These are phyloP conservation scores for Cornus kousa DNA, from an alignment of 148 eudicot species.

Conservation along the genomic window DNA sequence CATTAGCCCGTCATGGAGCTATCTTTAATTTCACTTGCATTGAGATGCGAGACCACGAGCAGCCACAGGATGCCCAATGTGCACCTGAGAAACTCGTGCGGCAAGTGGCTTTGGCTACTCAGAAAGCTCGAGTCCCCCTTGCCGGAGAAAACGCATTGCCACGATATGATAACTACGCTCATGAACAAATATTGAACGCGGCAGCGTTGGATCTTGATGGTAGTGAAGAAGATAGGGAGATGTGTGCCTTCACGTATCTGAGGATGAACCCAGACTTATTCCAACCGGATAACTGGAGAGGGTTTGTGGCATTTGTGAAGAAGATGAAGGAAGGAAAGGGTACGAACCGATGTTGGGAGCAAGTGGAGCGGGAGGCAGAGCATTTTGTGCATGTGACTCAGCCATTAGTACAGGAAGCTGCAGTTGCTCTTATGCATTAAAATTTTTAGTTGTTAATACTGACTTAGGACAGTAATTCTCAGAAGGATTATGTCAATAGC, in stretches of 20 bases:
- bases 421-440: conserved; percentile 72
- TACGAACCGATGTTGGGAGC: conserved; percentile 52
- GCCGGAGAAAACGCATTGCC: conserved; percentile 96
- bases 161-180: conserved; percentile 75
- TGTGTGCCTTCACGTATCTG: conserved; percentile 95
- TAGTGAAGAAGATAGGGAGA: conserved; percentile 41
- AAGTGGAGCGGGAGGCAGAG: conserved; percentile 85
- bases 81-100: conserved; percentile 85
- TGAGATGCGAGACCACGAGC: conserved; percentile 96
- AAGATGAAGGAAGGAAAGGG: conserved; percentile 90
- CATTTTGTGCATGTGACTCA: conserved; percentile 73
- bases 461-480: neutral
- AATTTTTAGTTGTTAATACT: conserved; percentile 5
- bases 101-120: conserved; percentile 78
- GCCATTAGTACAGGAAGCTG: conserved; percentile 85
- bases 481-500: neutral
- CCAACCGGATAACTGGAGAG: conserved; percentile 84
- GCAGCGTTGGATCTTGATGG: conserved; percentile 45
- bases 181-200: conserved; percentile 69
- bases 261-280: conserved; percentile 86
- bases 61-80: conserved; percentile 87
- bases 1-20: conserved; percentile 80
- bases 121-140: conserved; percentile 59
- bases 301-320: conserved; percentile 81
- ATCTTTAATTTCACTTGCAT: conserved; percentile 93